Conservation (phyloP, 1,284 basidiomycete genomes). For the Mixia osmundae region DNA sequence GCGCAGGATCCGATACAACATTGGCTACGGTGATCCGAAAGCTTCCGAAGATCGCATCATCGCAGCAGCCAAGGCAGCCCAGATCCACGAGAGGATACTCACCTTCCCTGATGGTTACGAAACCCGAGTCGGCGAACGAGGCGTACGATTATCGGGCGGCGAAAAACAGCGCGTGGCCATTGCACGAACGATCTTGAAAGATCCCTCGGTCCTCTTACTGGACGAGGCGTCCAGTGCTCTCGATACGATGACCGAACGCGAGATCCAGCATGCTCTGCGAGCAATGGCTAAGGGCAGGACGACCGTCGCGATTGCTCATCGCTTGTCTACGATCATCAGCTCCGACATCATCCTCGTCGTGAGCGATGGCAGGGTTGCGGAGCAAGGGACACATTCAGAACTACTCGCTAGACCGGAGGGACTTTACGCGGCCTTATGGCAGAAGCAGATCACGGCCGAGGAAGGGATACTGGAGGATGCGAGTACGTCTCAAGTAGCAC, state of each 20-base stretch:
- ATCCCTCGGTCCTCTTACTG: constrained; percentile 54
- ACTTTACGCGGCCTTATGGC: constrained; percentile 17
- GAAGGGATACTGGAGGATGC: too few species aligned
- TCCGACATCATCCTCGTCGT: constrained; percentile 42
- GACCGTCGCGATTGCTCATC: constrained; percentile 52
- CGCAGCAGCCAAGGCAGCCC: constrained; percentile 44
- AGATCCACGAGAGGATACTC: constrained; percentile 55
- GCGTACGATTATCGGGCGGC: constrained; percentile 36
- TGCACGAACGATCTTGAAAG: constrained; percentile 62
- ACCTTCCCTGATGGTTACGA: constrained; percentile 52
- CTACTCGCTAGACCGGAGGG: constrained; percentile 12
- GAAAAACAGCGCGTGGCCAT: constrained; percentile 37
- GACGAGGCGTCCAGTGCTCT: constrained; percentile 33
- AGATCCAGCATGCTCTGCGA: constrained; percentile 58
- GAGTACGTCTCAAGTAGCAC: too few species aligned
- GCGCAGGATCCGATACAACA: constrained; percentile 10
- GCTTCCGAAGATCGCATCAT: constrained; percentile 43
- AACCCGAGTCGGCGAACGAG: constrained; percentile 57
- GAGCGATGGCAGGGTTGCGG: constrained; percentile 36
- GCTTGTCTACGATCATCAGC: constrained; percentile 46
- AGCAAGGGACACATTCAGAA: constrained; percentile 32
- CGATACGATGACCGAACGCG: constrained; percentile 59
- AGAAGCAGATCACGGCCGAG: constrained; percentile 17
- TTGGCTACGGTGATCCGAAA: constrained; percentile 11
- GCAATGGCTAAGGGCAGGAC: constrained; percentile 44